Base-by-base conservation (phyloP, 768 basidiomycete genomes). In the Lactarius hengduanensis region DNA sequence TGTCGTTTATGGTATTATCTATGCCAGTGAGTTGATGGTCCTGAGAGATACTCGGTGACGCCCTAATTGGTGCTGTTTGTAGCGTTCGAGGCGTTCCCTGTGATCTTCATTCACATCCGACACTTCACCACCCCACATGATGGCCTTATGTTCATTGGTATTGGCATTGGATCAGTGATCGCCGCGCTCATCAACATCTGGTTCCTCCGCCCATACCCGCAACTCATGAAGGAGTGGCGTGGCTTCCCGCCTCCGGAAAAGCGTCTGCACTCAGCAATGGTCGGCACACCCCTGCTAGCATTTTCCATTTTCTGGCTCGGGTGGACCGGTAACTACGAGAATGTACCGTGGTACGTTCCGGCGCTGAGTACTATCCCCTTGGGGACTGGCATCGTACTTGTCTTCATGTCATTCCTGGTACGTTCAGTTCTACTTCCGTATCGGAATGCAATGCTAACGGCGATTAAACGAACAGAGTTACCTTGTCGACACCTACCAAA, bases 1-100 rank as follows among this genome's bases (percentile, higher is more conserved):
- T 22, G 10, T 69, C 61, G 66, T 69, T 8, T 69, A 66, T 40
- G 64, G 66, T 16, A 22, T 62, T 28, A 57, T 69, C 4, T 69
- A 66, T 38, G 54, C 64, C 26, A 66, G 67, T 68, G 28, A 60
- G 67, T 53, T 26, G 6, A n/a, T 59, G 43, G 7, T 62, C 16
- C 8, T 40, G 6, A 10, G 8, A 11, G 2, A 4, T 32, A 5
- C 28, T 40, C 20, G 10, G 5, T 59, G 20, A 18, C 34, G 18
- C 8, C 16, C 26, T 20, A 58, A 28, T 30, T 47, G 22, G 20
- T 1, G 4, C 3, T 38, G 22, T 16, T 18, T 30, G 50, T 34
- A 66, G 65, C 54, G 16, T 67, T 67, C 57, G 61, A 67, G 61
- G 61, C 61, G 1, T 62, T 59, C 36, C 66, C 66, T 18, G 45